A percentile compares a stretch with the other conserved stretches of the same genome.
These are phyloP conservation scores for Spiromastix sp. DNA, from an alignment of 2,329 filamentous ascomycete genomes.

Conservation along the genomic window DNA sequence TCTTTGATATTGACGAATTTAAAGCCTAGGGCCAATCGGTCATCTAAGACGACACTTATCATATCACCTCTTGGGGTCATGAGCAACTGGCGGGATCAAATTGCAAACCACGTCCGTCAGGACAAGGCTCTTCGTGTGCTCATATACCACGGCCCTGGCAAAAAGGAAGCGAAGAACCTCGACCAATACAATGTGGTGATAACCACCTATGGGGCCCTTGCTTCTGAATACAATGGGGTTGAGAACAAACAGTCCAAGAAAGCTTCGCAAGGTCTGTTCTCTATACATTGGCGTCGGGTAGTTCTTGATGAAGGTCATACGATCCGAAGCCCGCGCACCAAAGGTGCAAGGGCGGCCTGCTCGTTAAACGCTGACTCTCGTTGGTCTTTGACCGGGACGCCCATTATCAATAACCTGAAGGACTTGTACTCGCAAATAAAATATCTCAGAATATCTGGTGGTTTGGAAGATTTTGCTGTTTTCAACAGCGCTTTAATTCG, in stretches of 20 bases:
- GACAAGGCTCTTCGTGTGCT: constrained; percentile 56
- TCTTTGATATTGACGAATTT: constrained; percentile 58
- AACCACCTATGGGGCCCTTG: constrained; percentile 72
- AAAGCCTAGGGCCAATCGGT: constrained; percentile 31
- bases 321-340: constrained; percentile 68
- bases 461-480: constrained; percentile 59
- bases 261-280: constrained; percentile 45
- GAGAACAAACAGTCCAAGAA: constrained; percentile 33
- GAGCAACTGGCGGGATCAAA: constrained; percentile 82
- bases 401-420: constrained; percentile 71
- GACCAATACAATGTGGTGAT: constrained; percentile 64
- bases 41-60: constrained; percentile 59
- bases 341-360: constrained; percentile 58
- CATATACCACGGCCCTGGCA: constrained; percentile 60
- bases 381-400: constrained; percentile 73
- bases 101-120: constrained; percentile 57
- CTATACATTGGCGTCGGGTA: constrained; percentile 63
- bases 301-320: constrained; percentile 77
- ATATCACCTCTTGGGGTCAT: constrained; percentile 75
- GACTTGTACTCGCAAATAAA: constrained; percentile 72
- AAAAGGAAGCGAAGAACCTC: constrained; percentile 51
- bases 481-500: constrained; percentile 65
- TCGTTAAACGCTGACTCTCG: constrained; percentile 58
- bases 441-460: constrained; percentile 66
- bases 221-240: constrained; percentile 49